These are phyloP conservation scores for Trichomonascaceae sp. DNA, from an alignment of 1,139 yeast genomes.

Conservation along the genomic window DNA sequence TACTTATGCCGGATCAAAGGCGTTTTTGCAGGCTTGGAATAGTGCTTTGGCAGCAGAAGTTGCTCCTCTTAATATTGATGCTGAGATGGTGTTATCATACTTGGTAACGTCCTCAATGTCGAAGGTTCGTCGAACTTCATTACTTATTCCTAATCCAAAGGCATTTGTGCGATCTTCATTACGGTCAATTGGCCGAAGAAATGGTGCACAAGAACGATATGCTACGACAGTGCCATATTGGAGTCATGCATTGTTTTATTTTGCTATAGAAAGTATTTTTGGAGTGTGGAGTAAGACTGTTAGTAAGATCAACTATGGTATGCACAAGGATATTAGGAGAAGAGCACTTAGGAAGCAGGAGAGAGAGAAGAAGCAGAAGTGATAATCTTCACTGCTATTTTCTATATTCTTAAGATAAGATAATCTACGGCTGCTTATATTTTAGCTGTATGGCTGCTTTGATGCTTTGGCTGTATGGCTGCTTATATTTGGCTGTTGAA, in stretches of 20 bases:
- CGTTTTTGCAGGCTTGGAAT: slow-evolving; percentile 91
- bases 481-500: no score
- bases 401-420: no score
- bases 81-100: slow-evolving; percentile 81
- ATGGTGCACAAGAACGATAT: slow-evolving; percentile 87
- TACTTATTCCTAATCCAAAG: slow-evolving; percentile 75
- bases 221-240: slow-evolving; percentile 90
- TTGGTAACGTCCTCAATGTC: slow-evolving; percentile 95
- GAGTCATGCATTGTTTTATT: slow-evolving; percentile 92
- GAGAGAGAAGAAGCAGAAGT: slow-evolving; percentile 16
- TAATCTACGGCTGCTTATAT: no score
- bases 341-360: slow-evolving; percentile 81
- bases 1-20: slow-evolving; percentile 93
- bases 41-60: slow-evolving; percentile 86
- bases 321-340: slow-evolving; percentile 74
- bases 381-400: no score
- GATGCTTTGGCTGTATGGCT: no score
- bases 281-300: slow-evolving; percentile 76
- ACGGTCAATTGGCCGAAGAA: slow-evolving; percentile 67
- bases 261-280: slow-evolving; percentile 66
- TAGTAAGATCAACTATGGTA: slow-evolving; percentile 56
- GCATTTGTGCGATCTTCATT: slow-evolving; percentile 68
- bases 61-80: slow-evolving; percentile 63
- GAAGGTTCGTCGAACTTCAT: slow-evolving; percentile 72
- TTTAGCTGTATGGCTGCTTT: no score